Percentiles rank a stretch among this genome's conserved stretches.
Evolutionary conservation across 768 basidiomycete genomes (phyloP).

Genomic region (Agrocybe pediades): DNA sequence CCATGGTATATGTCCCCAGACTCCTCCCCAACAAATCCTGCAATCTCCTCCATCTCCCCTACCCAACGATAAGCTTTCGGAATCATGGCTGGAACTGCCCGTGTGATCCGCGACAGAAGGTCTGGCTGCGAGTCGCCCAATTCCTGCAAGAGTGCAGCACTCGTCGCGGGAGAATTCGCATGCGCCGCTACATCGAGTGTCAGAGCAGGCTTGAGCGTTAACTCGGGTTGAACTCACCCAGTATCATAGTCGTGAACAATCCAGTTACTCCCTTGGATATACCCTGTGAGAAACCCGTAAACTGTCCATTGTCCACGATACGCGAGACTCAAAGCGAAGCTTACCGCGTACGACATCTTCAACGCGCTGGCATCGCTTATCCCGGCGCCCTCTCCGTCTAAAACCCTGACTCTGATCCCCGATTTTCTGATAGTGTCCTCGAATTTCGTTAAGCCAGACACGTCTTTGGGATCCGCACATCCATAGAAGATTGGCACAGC

Average conservation of each 20-base stretch:
- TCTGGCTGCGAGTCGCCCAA: conserved; percentile 46
- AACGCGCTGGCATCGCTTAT: conserved; percentile 62
- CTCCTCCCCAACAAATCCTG: conserved; percentile 49
- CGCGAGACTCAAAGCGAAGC: conserved; percentile 15
- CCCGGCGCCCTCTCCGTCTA: conserved; percentile 48
- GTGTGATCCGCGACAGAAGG: conserved; percentile 40
- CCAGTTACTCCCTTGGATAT: conserved; percentile 58
- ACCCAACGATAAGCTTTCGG: conserved; percentile 68
- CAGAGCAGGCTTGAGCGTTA: background rate
- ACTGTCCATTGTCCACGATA: background rate
- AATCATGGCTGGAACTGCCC: conserved; percentile 47
- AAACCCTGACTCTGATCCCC: conserved; percentile 46
- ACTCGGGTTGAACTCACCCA: conserved; percentile 38
- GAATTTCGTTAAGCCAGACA: conserved; percentile 35
- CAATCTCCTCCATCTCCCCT: conserved; percentile 67
- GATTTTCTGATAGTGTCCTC: conserved; percentile 35
- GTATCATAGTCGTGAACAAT: conserved; percentile 55
- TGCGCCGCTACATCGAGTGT: conserved; percentile 43
- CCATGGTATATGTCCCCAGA: conserved; percentile 50
- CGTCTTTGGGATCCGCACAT: conserved; percentile 42
- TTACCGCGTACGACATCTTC: conserved; percentile 66
- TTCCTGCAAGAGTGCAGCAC: conserved; percentile 55
- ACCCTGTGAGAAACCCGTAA: conserved; percentile 35
- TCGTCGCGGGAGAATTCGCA: conserved; percentile 59
- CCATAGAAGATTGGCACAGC: conserved; percentile 61